A percentile compares a stretch with the other conserved stretches of the same genome.
phyloP scores from a whole-genome alignment of 1,284 basidiomycete genomes.

The Xerocomus minutiporus region DNA sequence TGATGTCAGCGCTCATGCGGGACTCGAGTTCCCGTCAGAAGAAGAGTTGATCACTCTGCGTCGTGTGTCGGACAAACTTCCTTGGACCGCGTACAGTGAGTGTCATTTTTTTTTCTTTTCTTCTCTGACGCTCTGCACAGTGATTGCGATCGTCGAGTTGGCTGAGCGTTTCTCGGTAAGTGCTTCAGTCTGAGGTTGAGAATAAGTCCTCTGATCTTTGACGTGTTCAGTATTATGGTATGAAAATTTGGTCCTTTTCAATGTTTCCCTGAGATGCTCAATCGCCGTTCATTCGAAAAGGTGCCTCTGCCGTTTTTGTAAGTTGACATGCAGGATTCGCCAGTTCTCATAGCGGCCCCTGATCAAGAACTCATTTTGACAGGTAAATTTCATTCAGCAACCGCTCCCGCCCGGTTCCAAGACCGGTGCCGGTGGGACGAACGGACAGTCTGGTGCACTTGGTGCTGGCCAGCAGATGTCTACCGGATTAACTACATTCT shows the following conservation, averaged over 20 bases:
- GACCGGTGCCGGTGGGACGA: constrained; percentile 58
- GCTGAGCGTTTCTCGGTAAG: constrained; percentile 73
- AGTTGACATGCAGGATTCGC: constrained; percentile 26
- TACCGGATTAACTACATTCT: constrained; percentile 65
- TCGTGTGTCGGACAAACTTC: constrained; percentile 58
- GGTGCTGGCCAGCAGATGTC: constrained; percentile 61
- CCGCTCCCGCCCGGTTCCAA: constrained; percentile 60
- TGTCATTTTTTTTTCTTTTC: constrained; percentile 17
- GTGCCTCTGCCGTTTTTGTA: constrained; percentile 64
- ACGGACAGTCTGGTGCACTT: constrained; percentile 68
- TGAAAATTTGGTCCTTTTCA: background rate
- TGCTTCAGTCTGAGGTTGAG: background rate
- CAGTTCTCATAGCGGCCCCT: constrained; percentile 3
- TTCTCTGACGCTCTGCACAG: constrained; percentile 32
- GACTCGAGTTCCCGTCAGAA: constrained; percentile 63
- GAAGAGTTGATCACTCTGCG: constrained; percentile 61
- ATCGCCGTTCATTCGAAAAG: constrained; percentile 39
- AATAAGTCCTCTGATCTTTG: constrained; percentile 5
- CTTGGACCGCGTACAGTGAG: constrained; percentile 64
- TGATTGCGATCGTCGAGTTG: constrained; percentile 67
- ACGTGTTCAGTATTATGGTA: constrained; percentile 36
- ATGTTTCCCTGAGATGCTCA: constrained; percentile 1
- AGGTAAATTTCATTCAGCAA: constrained; percentile 74
- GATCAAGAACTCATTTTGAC: constrained; percentile 19
- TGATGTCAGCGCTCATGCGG: constrained; percentile 48